A percentile compares a stretch with the other conserved stretches of the same genome.
phyloP scores from a whole-genome alignment of 257 asterid genomes.

The Gardenia jasminoides region DNA sequence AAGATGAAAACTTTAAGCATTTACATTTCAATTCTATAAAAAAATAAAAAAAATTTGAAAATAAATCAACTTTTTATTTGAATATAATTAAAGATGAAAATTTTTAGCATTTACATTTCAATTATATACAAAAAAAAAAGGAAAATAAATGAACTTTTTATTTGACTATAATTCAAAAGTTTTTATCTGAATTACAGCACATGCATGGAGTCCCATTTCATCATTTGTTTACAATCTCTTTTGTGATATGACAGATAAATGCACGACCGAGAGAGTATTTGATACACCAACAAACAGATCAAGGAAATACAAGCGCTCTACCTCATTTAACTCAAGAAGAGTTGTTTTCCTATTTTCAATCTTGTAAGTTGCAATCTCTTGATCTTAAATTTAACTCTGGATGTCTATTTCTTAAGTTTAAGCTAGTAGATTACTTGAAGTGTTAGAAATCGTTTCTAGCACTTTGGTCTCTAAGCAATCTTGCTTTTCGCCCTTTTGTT shows the following conservation, averaged over 20 bases:
- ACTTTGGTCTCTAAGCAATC: background rate
- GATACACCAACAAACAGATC: conserved; percentile 59
- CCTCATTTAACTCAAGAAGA: conserved; percentile 90
- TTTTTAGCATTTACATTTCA: background rate
- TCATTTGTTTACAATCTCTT: conserved; percentile 18
- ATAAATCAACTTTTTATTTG: background rate
- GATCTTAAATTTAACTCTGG: conserved; percentile 11
- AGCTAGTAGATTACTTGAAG: background rate
- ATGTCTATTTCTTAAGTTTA: conserved; percentile 14
- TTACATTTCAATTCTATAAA: no score
- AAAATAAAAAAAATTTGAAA: no score
- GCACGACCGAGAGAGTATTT: conserved; percentile 48
- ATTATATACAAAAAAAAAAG: no score
- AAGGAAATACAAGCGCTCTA: conserved; percentile 82
- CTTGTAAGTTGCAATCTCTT: conserved; percentile 58
- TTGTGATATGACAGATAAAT: conserved; percentile 42
- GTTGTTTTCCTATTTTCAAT: conserved; percentile 81
- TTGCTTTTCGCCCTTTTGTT: no score
- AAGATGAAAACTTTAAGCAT: background rate
- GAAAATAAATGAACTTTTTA: background rate
- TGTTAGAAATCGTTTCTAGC: background rate
- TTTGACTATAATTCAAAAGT: background rate
- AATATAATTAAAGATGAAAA: background rate
- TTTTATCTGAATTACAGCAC: background rate
- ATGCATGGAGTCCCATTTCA: background rate